A percentile compares a stretch with the other conserved stretches of the same genome.
These are phyloP conservation scores for Raffaelea ambrosiae DNA, from an alignment of 2,329 filamentous ascomycete genomes.

Conservation along the genomic window DNA sequence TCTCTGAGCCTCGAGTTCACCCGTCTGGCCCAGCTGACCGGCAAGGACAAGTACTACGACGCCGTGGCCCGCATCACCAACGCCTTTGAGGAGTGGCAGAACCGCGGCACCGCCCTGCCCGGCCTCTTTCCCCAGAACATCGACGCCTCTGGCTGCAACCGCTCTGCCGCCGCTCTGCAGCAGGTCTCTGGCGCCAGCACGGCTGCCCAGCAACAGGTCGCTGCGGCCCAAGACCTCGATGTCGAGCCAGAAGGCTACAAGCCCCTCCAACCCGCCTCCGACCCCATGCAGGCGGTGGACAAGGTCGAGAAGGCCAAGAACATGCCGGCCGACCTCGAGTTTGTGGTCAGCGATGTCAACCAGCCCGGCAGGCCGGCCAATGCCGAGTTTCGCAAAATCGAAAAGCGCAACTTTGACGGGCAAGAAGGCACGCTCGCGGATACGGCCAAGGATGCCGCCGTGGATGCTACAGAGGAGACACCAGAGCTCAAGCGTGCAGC, in stretches of 20 bases:
- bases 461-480: background rate
- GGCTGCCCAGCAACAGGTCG: constrained; percentile 26
- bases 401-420: background rate
- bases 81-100: constrained; percentile 67
- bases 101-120: constrained; percentile 56
- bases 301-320: constrained; percentile 8
- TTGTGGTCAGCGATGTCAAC: constrained; percentile 18
- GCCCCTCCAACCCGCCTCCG: constrained; percentile 6
- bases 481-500: background rate
- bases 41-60: constrained; percentile 78
- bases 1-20: constrained; percentile 85
- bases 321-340: constrained; percentile 17
- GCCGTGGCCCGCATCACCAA: constrained; percentile 80
- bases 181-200: constrained; percentile 20
- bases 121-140: constrained; percentile 74
- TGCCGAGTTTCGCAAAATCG: constrained; percentile 8
- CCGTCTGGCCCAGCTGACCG: constrained; percentile 75
- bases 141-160: constrained; percentile 73
- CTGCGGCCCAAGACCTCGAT: constrained; percentile 16
- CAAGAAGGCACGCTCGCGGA: background rate
- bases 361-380: constrained; percentile 15
- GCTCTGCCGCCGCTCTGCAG: constrained; percentile 29
- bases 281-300: background rate
- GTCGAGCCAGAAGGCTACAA: constrained; percentile 20
- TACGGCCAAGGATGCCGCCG: background rate